Evolutionary conservation across 179 eudicot genomes (phyloP), one percentile per base, ranked within the genome.

Genomic region (Camellia oleifera): DNA sequence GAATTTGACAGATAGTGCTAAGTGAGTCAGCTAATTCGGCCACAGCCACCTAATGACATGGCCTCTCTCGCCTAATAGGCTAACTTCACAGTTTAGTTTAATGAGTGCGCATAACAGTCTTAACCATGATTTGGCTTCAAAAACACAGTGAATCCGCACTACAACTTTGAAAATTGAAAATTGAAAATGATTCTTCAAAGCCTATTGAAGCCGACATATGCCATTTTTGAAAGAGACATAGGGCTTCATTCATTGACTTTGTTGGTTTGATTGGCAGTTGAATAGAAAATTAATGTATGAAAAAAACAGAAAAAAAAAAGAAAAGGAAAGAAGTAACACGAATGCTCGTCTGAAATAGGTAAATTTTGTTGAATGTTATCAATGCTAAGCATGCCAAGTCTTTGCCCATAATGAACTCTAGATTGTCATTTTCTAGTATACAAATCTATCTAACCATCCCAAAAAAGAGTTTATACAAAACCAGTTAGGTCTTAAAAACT

Each of bases 31-130:
- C 61, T 18, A 72, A 53, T 52, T 53, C 60, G 62, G 76, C 45
- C 76, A 52, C 61, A 72, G 76, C 61, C 61, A 72, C 76, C 76
- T 50, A 52, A 52, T 72, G 42, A 72, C 76, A 52, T 53, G 61
- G 76, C 2, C 40, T 32, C 40, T 32, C 40, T 32, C 40, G 40
- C 40, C 40, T 32, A 32, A 32, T 32, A 32, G 40, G 40, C 40
- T 32, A 32, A 32, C 40, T 32, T 32, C 40, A 32, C 40, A 32
- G 5, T 72, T 20, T 53, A 2, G 13, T 70, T 70, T 70, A 46
- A 12, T 32, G 2, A 70, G 56, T 70, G 74, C 54, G 2, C 20
- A 4, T 6, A 14, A 45, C 56, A 44, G 23, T 48, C 74, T 15
- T 23, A 32, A n/a, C 26, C 17, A 62, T 15, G 20, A 8, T 15